Conservation (phyloP, 1,284 basidiomycete species). For the Ceratobasidium sp. region DNA sequence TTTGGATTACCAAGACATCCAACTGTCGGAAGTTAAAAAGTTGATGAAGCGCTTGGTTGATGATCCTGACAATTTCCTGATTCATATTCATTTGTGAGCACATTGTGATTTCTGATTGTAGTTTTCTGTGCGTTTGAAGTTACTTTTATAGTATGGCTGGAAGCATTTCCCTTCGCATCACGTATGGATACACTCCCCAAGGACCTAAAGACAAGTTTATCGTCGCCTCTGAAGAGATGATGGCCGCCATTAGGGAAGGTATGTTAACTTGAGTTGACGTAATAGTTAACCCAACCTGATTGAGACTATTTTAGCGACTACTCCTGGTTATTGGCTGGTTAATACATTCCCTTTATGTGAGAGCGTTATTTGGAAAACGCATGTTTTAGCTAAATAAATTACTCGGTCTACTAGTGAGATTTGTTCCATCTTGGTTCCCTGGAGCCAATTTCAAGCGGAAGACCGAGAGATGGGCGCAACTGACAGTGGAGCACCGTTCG, state of each 20-base stretch:
- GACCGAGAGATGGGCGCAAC: conserved; percentile 20
- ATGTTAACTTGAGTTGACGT: neutral
- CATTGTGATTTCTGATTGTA: neutral
- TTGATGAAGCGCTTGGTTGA: conserved; percentile 32
- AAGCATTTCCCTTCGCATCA: conserved; percentile 23
- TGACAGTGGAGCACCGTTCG: conserved; percentile 17
- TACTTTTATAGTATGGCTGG: conserved; percentile 19
- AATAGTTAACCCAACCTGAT: neutral
- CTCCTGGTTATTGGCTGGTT: conserved; percentile 33
- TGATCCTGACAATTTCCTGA: conserved; percentile 10
- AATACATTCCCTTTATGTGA: conserved; percentile 34
- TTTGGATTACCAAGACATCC: conserved; percentile 30
- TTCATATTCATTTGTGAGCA: conserved; percentile 35
- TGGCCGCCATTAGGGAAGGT: conserved; percentile 31
- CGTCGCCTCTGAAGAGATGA: conserved; percentile 15
- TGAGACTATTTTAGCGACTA: neutral
- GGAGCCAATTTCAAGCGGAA: conserved; percentile 35
- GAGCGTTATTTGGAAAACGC: no score
- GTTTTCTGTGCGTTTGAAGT: neutral
- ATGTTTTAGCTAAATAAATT: no score
- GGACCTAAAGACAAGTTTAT: conserved; percentile 30
- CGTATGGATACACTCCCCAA: conserved; percentile 26
- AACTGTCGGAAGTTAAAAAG: conserved; percentile 10
- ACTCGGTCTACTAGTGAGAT: no score
- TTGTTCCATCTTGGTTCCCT: conserved; percentile 40